Evolutionary conservation across 1,139 yeast species (phyloP).

Genomic region (Suhomyces kunorum): DNA sequence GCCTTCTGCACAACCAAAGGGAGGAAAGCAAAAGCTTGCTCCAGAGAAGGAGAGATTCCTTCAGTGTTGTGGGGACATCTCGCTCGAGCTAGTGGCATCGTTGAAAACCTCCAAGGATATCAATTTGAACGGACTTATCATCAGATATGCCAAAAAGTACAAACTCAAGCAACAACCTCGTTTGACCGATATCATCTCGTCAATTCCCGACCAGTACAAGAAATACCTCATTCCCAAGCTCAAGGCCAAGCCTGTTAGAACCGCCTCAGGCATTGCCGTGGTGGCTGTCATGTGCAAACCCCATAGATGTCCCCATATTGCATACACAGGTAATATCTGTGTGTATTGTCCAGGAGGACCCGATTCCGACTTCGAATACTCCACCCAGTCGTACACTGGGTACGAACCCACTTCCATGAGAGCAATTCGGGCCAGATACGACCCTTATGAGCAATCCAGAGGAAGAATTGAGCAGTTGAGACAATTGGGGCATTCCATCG

Average conservation of each 20-base stretch:
- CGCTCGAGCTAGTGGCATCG: slow-evolving; percentile 81
- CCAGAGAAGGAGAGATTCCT: slow-evolving; percentile 92
- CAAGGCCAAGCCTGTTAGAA: slow-evolving; percentile 96
- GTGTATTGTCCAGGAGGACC: slow-evolving; percentile 99
- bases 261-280: slow-evolving; percentile 98
- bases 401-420: slow-evolving; percentile 99
- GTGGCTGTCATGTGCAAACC: slow-evolving; percentile 99
- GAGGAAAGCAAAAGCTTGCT: slow-evolving; percentile 58
- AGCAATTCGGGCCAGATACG: slow-evolving; percentile 95
- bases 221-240: slow-evolving; percentile 88
- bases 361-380: slow-evolving; percentile 95
- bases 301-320: slow-evolving; percentile 98
- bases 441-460: slow-evolving; percentile 97
- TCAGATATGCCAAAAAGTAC: slow-evolving; percentile 84
- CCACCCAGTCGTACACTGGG: slow-evolving; percentile 97
- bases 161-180: slow-evolving; percentile 91
- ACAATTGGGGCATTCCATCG: slow-evolving; percentile 94
- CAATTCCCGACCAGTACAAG: slow-evolving; percentile 95
- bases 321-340: slow-evolving; percentile 97
- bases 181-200: slow-evolving; percentile 87
- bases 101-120: slow-evolving; percentile 75
- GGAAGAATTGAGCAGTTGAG: slow-evolving; percentile 96
- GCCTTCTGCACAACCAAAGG: slow-evolving; percentile 33
- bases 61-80: slow-evolving; percentile 91
- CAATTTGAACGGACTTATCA: slow-evolving; percentile 86